Base-by-base conservation (phyloP, 768 basidiomycete species). In the Lactarius akahatsu region DNA sequence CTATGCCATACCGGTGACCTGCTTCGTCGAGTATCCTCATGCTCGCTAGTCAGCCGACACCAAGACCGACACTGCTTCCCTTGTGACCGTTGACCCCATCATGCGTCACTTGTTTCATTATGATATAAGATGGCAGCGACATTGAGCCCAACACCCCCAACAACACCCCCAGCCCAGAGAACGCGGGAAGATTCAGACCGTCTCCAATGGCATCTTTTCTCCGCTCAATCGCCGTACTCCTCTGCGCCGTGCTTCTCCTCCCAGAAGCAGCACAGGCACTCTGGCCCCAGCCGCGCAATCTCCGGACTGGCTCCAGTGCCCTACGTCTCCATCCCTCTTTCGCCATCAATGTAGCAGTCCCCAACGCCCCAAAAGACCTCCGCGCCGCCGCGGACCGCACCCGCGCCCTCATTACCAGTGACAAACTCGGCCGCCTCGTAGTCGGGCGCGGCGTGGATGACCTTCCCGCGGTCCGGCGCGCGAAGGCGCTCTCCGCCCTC, bases 341-440 rank as follows among this genome's bases (percentile, higher is more conserved):
- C 72, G 72, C 75, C 63, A 87, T 90, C 73, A 72, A 77, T 9
- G 64, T 84, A 68, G 68, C 76, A n/a, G 72, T 85, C 41, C 64
- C 74, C 28, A 74, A 78, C 56, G 74, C 83, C 0, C 86, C 88
- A 0, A 68, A 74, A 23, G 89, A 91, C 74, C 78, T 91, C 50
- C 66, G 78, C 26, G 82, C 80, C 26, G 89, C 89, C 50, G 80
- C 85, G 34, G 56, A 73, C 9, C 83, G 82, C 55, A 83, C 87
- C 0, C 80, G 79, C 66, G 45, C 62, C 2, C 78, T 50, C 4
- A 50, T 70, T 2, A 16, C 26, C 38, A 80, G 77, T 6, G 90
- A 90, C 73, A 82, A 84, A 69, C 83, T 87, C 26, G 80, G 82
- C 66, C 77, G 84, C 11, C 83, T 90, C 47, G 79, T 84, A 41